Percentiles rank a stretch among this genome's conserved stretches.
Evolutionary conservation across 805 yeast species (phyloP).

Genomic region (Tetrapisispora taiwanensis): DNA sequence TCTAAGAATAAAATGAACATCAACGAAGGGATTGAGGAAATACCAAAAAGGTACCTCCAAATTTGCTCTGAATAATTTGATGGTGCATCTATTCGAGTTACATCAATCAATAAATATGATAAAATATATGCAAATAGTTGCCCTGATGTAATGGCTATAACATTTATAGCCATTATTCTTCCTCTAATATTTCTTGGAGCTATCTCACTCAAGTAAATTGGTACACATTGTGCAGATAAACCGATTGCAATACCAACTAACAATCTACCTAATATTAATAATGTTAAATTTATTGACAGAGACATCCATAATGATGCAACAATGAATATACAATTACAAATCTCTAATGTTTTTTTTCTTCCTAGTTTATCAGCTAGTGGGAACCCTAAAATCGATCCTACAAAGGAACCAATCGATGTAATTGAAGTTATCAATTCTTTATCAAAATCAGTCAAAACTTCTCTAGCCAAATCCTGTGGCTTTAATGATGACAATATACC

Average conservation of each 20-base stretch:
- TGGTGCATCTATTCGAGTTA: not conserved
- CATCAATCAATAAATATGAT: slow-evolving; percentile 25
- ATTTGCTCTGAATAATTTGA: slow-evolving; percentile 4
- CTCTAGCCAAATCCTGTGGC: slow-evolving; percentile 31
- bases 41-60: slow-evolving; percentile 34
- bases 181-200: slow-evolving; percentile 36
- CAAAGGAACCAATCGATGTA: slow-evolving; percentile 45
- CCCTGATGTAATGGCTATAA: slow-evolving; percentile 40
- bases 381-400: slow-evolving; percentile 44
- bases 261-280: slow-evolving; percentile 45
- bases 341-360: slow-evolving; percentile 29
- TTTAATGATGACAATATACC: slow-evolving; percentile 42
- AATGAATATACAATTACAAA: slow-evolving; percentile 38
- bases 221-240: slow-evolving; percentile 57
- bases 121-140: slow-evolving; percentile 38
- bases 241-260: slow-evolving; percentile 69
- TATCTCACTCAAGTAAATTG: slow-evolving; percentile 45
- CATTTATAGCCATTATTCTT: slow-evolving; percentile 30
- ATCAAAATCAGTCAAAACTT: slow-evolving; percentile 27
- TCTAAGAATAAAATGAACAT: slow-evolving; percentile 30
- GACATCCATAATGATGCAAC: slow-evolving; percentile 43
- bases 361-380: slow-evolving; percentile 42
- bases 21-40: slow-evolving; percentile 35
- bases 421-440: slow-evolving; percentile 36
- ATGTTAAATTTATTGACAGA: slow-evolving; percentile 31